Base-by-base conservation (phyloP, 2,329 filamentous ascomycete genomes). In the Trichophyton simii region DNA sequence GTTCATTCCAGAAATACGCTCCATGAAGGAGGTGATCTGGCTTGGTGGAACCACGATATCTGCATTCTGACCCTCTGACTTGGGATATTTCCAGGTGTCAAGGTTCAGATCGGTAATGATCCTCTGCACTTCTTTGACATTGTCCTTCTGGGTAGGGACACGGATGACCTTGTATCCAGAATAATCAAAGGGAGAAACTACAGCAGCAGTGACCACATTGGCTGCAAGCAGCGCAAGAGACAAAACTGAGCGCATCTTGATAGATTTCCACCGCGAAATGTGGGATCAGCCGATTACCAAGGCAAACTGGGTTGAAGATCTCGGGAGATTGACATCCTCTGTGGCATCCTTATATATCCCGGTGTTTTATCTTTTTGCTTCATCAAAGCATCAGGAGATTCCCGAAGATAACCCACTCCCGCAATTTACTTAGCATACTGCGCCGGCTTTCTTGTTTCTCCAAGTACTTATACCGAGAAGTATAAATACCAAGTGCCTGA, bases 1-100 rank as follows among this genome's bases (percentile, higher is more conserved):
- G 22, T 70, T 67, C 44, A 77, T 66, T 20, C 67, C 70, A 20
- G 63, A 62, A 2, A 67, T 67, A 25, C 74, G 66, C 20, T 69
- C 65, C 54, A 76, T 65, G 62, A 79, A 78, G 9, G 70, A 69
- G 1, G 68, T 65, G 28, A 77, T 61, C 44, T 76, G 70, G 9
- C 71, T 69, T 6, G 72, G 72, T 18, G 76, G 68, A 59, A 79
- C 69, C 22, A 75, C 72, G 50, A 79, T 66, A 65, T 79, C 77
- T 58, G 77, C 72, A 62, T 73, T 66, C 38, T 60, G 50, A 46
- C 63, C 60, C 28, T 62, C 62, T 28, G 61, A 50, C 48, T 65
- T 65, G 11, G 63, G 63, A 34, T 61, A 63, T 22, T 63, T 61
- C 67, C 67, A 68, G 28, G 61, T 65, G 41, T 65, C 61, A 41